These are phyloP conservation scores for Zygnema circumcarinatum DNA, from an alignment of 139 green algal species.

Conservation along the genomic window DNA sequence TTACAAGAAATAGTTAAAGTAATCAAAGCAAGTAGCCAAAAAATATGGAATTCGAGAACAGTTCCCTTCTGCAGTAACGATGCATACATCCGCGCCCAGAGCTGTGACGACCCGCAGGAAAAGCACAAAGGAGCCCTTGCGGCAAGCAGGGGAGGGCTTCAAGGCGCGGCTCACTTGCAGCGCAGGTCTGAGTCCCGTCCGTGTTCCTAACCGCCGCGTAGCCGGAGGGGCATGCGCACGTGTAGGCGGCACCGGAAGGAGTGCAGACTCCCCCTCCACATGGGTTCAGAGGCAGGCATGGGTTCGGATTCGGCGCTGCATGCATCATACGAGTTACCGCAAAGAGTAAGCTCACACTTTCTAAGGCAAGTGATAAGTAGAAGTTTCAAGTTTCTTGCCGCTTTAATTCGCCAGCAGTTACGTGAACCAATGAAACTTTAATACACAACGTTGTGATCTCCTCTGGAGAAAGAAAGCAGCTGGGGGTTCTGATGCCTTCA, in stretches of 20 bases:
- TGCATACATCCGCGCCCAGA: background rate
- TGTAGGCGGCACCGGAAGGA: background rate
- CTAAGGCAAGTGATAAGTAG: no score
- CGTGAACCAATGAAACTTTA: no score
- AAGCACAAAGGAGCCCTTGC: no score
- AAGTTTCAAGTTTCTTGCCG: no score
- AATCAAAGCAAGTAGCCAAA: background rate
- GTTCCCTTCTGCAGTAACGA: background rate
- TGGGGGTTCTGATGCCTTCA: no score
- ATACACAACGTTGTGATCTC: no score
- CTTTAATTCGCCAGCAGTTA: no score
- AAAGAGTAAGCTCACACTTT: no score
- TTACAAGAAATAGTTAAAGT: background rate
- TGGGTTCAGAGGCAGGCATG: no score
- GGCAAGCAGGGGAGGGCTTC: background rate
- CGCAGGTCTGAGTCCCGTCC: background rate
- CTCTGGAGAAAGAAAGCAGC: no score
- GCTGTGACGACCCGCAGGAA: background rate
- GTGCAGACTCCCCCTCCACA: background rate
- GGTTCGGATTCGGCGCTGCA: no score
- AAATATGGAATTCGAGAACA: background rate
- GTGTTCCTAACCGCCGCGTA: background rate
- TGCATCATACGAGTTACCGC: no score
- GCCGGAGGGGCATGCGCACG: background rate
- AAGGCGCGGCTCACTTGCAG: background rate